phyloP scores from a whole-genome alignment of 768 basidiomycete species.

The Pleurotus eryngii region DNA sequence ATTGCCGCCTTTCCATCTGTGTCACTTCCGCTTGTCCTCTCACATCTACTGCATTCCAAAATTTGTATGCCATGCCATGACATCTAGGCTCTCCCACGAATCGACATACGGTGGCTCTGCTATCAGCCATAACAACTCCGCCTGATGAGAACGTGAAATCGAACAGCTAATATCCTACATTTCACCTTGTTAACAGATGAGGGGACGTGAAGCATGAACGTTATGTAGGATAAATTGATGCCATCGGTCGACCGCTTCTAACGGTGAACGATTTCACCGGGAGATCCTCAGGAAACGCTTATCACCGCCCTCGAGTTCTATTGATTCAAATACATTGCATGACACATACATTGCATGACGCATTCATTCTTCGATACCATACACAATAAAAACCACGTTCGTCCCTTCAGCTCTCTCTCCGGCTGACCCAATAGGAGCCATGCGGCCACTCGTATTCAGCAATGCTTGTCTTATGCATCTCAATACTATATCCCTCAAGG shows the following conservation, averaged over 20 bases:
- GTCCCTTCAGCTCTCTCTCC: slow-evolving; percentile 6
- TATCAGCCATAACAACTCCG: not conserved
- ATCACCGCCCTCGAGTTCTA: too few relatives aligned
- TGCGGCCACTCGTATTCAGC: slow-evolving; percentile 82
- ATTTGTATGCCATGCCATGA: not conserved
- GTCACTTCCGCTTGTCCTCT: not conserved
- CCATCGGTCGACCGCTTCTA: too few relatives aligned
- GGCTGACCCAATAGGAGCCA: slow-evolving; percentile 73
- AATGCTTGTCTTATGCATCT: slow-evolving; percentile 82
- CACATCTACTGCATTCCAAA: not conserved
- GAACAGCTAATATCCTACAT: not conserved
- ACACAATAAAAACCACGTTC: too few relatives aligned
- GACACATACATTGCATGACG: too few relatives aligned
- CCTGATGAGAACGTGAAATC: not conserved
- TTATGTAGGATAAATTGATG: too few relatives aligned
- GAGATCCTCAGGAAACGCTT: too few relatives aligned
- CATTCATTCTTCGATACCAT: too few relatives aligned
- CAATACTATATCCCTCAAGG: slow-evolving; percentile 85
- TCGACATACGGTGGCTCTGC: not conserved
- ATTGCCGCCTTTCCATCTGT: not conserved
- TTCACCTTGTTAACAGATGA: too few relatives aligned
- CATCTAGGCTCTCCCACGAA: not conserved
- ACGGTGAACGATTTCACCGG: too few relatives aligned
- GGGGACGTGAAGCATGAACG: too few relatives aligned
- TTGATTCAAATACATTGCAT: too few relatives aligned